Conservation (phyloP, 2,329 filamentous ascomycete species). For the Aspergillus sp. region DNA sequence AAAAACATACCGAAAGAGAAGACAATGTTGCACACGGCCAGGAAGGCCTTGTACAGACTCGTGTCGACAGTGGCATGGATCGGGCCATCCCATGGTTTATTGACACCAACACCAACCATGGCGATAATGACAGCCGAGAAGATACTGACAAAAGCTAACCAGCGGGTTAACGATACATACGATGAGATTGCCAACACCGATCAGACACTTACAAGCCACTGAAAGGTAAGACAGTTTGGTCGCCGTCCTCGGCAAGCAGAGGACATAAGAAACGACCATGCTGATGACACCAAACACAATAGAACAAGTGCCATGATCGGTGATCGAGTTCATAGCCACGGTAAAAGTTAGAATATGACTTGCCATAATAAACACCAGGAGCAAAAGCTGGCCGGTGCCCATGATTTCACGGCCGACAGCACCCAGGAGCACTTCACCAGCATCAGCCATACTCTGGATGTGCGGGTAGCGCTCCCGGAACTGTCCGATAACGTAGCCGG, state of each 20-base stretch:
- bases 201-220: conserved; percentile 42
- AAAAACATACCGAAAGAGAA: conserved; percentile 61
- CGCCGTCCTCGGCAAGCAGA: conserved; percentile 60
- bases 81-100: conserved; percentile 35
- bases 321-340: conserved; percentile 64
- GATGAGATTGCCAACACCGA: too few species aligned
- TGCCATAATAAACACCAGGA: conserved; percentile 65
- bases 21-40: conserved; percentile 64
- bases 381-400: conserved; percentile 58
- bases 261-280: conserved; percentile 54
- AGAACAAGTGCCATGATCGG: conserved; percentile 59
- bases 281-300: conserved; percentile 62
- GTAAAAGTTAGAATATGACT: conserved; percentile 67
- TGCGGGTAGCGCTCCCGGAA: conserved; percentile 56
- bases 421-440: conserved; percentile 62
- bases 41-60: conserved; percentile 54
- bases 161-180: neutral
- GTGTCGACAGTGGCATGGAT: conserved; percentile 37
- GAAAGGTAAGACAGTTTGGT: conserved; percentile 61
- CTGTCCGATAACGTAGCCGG: conserved; percentile 57
- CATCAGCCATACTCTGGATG: conserved; percentile 65
- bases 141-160: conserved; percentile 58
- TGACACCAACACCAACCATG: conserved; percentile 62
- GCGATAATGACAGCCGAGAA: conserved; percentile 61
- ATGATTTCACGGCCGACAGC: conserved; percentile 60